Conservation (phyloP, 768 basidiomycete species). For the Xerocomellus intermedius region DNA sequence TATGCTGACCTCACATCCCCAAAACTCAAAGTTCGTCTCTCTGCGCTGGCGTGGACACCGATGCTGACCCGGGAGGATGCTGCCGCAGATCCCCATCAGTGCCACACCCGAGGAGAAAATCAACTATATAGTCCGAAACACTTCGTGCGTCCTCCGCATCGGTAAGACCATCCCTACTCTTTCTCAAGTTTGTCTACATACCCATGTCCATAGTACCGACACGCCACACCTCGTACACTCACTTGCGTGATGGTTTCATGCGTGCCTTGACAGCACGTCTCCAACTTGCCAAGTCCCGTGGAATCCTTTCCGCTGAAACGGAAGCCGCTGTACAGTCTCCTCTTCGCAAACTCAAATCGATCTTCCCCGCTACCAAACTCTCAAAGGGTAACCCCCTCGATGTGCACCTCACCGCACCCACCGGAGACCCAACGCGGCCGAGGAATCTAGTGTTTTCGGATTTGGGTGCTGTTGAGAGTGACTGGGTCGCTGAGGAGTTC, state of each 20-base stretch:
- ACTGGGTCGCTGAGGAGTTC: slow-evolving; percentile 75
- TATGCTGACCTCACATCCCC: slow-evolving; percentile 80
- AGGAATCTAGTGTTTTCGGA: slow-evolving; percentile 67
- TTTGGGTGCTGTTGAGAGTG: slow-evolving; percentile 66
- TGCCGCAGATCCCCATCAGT: slow-evolving; percentile 47
- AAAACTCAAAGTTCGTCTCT: slow-evolving; percentile 48
- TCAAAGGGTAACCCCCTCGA: slow-evolving; percentile 69
- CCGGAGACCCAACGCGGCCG: slow-evolving; percentile 40
- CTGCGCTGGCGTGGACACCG: background rate
- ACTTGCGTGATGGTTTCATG: slow-evolving; percentile 82
- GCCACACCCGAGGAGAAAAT: slow-evolving; percentile 71
- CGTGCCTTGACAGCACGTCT: slow-evolving; percentile 67
- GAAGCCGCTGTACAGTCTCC: slow-evolving; percentile 58
- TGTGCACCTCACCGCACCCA: slow-evolving; percentile 61
- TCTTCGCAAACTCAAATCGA: slow-evolving; percentile 67
- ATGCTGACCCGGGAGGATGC: slow-evolving; percentile 1
- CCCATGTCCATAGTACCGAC: slow-evolving; percentile 60
- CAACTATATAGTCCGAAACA: slow-evolving; percentile 60
- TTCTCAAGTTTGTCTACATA: background rate
- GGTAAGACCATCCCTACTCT: slow-evolving; percentile 39
- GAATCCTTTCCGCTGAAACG: slow-evolving; percentile 55
- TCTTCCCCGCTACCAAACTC: slow-evolving; percentile 71
- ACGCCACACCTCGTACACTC: slow-evolving; percentile 70
- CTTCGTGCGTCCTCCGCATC: slow-evolving; percentile 73
- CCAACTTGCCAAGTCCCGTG: slow-evolving; percentile 47